Conservation (phyloP, 2,329 filamentous ascomycete genomes). For the Phialophora expanda region DNA sequence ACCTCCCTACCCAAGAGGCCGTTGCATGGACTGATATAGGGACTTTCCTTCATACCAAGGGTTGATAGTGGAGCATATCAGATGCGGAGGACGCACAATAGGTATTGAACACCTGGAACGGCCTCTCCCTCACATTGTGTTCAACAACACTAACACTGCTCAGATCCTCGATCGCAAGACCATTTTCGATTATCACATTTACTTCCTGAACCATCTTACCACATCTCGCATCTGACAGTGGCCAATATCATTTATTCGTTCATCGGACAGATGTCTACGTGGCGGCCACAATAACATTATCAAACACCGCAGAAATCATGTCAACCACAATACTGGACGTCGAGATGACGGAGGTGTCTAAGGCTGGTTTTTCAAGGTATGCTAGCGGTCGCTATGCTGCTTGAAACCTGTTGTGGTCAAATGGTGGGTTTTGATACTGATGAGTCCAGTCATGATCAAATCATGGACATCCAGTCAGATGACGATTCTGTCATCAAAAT, state of each 20-base stretch:
- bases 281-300: constrained; percentile 27
- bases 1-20: neutral
- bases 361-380: constrained; percentile 29
- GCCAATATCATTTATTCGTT: constrained; percentile 34
- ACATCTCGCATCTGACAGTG: constrained; percentile 13
- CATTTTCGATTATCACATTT: constrained; percentile 28
- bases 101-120: constrained; percentile 21
- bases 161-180: constrained; percentile 22
- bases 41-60: constrained; percentile 6
- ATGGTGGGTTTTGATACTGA: constrained; percentile 26
- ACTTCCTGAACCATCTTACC: constrained; percentile 24
- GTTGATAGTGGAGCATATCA: constrained; percentile 32
- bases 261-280: constrained; percentile 26
- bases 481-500: constrained; percentile 38
- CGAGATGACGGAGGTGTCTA: constrained; percentile 21
- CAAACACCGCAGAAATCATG: constrained; percentile 27
- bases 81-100: constrained; percentile 20
- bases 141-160: constrained; percentile 22
- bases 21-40: constrained; percentile 14
- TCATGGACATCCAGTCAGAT: constrained; percentile 29
- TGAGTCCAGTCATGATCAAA: constrained; percentile 26
- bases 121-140: neutral
- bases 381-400: constrained; percentile 8
- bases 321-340: constrained; percentile 24
- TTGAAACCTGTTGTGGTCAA: constrained; percentile 7